A percentile compares a stretch with the other conserved stretches of the same genome.
These are phyloP conservation scores for Bacidia gigantensis DNA, from an alignment of 495 filamentous ascomycete genomes.

Conservation along the genomic window DNA sequence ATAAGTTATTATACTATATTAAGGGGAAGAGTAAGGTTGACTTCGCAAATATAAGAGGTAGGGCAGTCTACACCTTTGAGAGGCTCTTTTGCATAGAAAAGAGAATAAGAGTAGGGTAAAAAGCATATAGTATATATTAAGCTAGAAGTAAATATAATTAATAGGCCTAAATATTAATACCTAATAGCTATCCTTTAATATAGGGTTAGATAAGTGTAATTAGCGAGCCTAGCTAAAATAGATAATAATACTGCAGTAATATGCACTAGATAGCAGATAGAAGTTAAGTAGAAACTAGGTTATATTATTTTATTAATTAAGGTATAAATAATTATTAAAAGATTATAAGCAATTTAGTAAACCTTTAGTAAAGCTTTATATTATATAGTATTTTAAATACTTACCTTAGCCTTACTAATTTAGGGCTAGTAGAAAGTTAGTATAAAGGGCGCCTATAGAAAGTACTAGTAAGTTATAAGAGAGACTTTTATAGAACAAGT, in stretches of 20 bases:
- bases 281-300: background rate
- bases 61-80: too few species aligned
- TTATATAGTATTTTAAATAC: background rate
- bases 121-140: too few species aligned
- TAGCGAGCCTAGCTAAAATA: background rate
- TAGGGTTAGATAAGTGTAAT: background rate
- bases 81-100: too few species aligned
- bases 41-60: background rate
- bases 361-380: background rate
- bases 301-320: background rate
- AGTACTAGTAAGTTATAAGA: background rate
- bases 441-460: background rate
- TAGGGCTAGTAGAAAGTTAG: background rate
- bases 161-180: background rate
- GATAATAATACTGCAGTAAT: background rate
- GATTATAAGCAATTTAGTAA: background rate
- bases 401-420: background rate
- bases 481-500: background rate
- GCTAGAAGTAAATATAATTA: background rate
- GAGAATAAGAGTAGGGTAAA: too few species aligned
- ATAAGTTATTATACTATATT: background rate
- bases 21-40: background rate
- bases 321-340: background rate
- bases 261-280: background rate
- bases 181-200: too few species aligned